A percentile compares a stretch with the other conserved stretches of the same genome.
Conservation (phyloP, 2,329 filamentous ascomycete species). For the Ceratocystis eucalypticola region DNA sequence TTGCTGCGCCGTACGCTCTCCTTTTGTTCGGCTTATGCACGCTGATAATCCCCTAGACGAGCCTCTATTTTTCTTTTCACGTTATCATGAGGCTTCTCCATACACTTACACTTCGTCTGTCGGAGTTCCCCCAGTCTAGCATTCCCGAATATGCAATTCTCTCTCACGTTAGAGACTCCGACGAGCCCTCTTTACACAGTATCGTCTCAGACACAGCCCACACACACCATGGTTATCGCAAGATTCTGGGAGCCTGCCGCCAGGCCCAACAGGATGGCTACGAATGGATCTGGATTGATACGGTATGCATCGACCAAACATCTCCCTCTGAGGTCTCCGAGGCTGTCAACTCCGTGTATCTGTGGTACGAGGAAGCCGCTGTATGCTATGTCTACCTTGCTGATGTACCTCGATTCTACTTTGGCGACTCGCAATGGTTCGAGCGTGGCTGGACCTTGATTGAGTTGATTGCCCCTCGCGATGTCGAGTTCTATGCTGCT, state of each 20-base stretch:
- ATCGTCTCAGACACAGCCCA: slow-evolving; percentile 18
- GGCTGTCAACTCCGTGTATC: slow-evolving; percentile 24
- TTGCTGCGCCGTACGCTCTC: too few relatives aligned
- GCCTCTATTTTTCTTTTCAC: neutral
- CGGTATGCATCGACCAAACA: slow-evolving; percentile 25
- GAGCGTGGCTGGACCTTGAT: slow-evolving; percentile 25
- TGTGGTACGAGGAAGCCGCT: slow-evolving; percentile 23
- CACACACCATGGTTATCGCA: slow-evolving; percentile 18
- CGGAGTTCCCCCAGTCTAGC: slow-evolving; percentile 13
- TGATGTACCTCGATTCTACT: slow-evolving; percentile 21
- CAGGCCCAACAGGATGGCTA: slow-evolving; percentile 22
- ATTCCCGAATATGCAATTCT: slow-evolving; percentile 25
- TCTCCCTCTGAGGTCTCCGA: slow-evolving; percentile 23
- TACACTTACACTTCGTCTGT: slow-evolving; percentile 12
- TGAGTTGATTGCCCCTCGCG: slow-evolving; percentile 25
- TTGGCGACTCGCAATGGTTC: slow-evolving; percentile 22
- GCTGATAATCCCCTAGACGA: neutral
- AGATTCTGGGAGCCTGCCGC: slow-evolving; percentile 21
- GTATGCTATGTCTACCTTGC: slow-evolving; percentile 24
- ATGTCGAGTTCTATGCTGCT: slow-evolving; percentile 24
- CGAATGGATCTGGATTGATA: slow-evolving; percentile 24
- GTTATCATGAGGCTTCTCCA: slow-evolving; percentile 17
- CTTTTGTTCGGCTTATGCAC: too few relatives aligned
- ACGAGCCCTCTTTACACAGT: slow-evolving; percentile 24
- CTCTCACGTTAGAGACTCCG: slow-evolving; percentile 25